Percentiles rank a stretch among this genome's conserved stretches.
Evolutionary conservation across 2,329 filamentous ascomycete genomes (phyloP).

Genomic region (Eutypella sp.): DNA sequence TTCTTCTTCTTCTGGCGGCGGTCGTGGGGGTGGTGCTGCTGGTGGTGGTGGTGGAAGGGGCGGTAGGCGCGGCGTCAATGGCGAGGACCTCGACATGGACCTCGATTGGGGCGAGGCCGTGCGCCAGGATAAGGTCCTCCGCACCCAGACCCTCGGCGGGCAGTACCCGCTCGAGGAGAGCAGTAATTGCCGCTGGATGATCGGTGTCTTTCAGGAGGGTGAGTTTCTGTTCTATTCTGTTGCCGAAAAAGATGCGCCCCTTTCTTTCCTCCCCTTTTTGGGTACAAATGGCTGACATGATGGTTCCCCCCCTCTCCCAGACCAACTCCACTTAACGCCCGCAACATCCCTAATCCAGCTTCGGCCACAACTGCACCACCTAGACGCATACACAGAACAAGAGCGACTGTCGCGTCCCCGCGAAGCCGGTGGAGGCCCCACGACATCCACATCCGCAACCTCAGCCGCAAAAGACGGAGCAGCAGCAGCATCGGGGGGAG

Average conservation of each 20-base stretch:
- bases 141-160: conserved; percentile 80
- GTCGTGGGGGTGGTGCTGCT: conserved; percentile 24
- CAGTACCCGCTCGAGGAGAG: conserved; percentile 66
- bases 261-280: too few relatives aligned
- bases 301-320: conserved; percentile 35
- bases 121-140: conserved; percentile 65
- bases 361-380: conserved; percentile 85
- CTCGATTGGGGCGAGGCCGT: conserved; percentile 65
- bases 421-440: conserved; percentile 28
- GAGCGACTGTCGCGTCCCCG: conserved; percentile 46
- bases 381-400: conserved; percentile 78
- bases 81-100: conserved; percentile 38
- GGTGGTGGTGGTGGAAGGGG: conserved; percentile 21
- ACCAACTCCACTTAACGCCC: conserved; percentile 81
- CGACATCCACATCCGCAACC: conserved; percentile 9
- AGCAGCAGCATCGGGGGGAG: conserved; percentile 27
- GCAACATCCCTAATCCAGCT: conserved; percentile 81
- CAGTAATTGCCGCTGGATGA: conserved; percentile 69
- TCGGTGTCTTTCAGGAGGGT: conserved; percentile 86
- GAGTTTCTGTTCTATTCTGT: conserved; percentile 26
- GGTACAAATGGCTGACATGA: too few relatives aligned
- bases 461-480: conserved; percentile 28
- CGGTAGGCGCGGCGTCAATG: conserved; percentile 27
- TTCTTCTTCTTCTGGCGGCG: conserved; percentile 30
- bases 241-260: background rate